Evolutionary conservation across 2,329 filamentous ascomycete genomes (phyloP).

Genomic region (Diaporthe australafricana): DNA sequence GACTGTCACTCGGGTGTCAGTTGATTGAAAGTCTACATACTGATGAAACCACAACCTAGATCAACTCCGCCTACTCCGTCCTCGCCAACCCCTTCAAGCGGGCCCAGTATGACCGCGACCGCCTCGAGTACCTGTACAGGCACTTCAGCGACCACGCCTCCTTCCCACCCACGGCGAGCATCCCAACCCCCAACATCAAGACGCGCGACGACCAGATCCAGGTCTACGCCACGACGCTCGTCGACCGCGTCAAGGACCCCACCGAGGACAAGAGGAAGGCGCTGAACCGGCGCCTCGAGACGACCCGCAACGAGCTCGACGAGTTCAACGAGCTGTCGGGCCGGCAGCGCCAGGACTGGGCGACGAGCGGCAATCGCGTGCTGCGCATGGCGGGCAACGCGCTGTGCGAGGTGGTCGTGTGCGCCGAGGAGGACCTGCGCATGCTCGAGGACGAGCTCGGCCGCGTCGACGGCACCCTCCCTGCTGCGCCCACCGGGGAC

Average conservation of each 20-base stretch:
- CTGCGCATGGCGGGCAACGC: constrained; percentile 34
- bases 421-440: constrained; percentile 30
- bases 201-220: constrained; percentile 33
- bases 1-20: too few relatives aligned
- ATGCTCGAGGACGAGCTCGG: constrained; percentile 36
- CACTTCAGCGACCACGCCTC: constrained; percentile 19
- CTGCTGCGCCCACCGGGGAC: constrained; percentile 27
- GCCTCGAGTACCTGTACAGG: constrained; percentile 33
- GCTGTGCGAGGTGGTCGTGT: constrained; percentile 31
- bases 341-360: constrained; percentile 32
- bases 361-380: constrained; percentile 30
- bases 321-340: constrained; percentile 31
- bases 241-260: constrained; percentile 27
- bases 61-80: constrained; percentile 31
- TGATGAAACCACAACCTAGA: background rate
- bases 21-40: background rate
- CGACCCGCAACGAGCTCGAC: constrained; percentile 28
- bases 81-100: constrained; percentile 32
- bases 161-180: constrained; percentile 4
- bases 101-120: constrained; percentile 37
- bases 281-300: constrained; percentile 15
- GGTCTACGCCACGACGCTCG: constrained; percentile 28
- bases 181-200: background rate
- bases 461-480: constrained; percentile 28
- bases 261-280: constrained; percentile 28